These are phyloP conservation scores for Collybiopsis luxurians DNA, from an alignment of 768 basidiomycete species.

Conservation along the genomic window DNA sequence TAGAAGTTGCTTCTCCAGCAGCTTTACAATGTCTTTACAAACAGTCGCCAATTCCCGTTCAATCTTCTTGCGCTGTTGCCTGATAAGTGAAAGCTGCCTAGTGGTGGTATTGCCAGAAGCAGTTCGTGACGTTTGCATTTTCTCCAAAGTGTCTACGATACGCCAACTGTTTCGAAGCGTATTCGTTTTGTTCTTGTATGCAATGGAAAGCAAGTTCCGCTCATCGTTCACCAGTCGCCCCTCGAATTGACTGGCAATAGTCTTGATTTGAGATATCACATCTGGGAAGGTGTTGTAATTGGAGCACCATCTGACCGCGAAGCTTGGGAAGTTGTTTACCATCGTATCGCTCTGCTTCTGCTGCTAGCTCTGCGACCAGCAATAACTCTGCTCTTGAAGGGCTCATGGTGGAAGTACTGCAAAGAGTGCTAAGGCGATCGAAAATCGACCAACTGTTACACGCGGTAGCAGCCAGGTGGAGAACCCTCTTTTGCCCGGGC, in stretches of 20 bases:
- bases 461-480: neutral
- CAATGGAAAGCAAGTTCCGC: slow-evolving; percentile 84
- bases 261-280: slow-evolving; percentile 77
- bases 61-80: slow-evolving; percentile 69
- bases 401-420: slow-evolving; percentile 1
- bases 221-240: slow-evolving; percentile 78
- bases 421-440: neutral
- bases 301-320: neutral
- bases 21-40: slow-evolving; percentile 75
- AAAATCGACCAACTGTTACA: neutral
- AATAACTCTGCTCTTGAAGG: slow-evolving; percentile 36
- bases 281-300: slow-evolving; percentile 39
- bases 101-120: slow-evolving; percentile 25
- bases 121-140: slow-evolving; percentile 53
- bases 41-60: slow-evolving; percentile 73
- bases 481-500: neutral
- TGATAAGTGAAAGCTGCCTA: slow-evolving; percentile 65
- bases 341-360: slow-evolving; percentile 87
- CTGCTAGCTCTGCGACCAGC: slow-evolving; percentile 77
- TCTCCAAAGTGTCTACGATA: slow-evolving; percentile 72
- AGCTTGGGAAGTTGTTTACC: slow-evolving; percentile 40
- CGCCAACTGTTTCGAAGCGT: slow-evolving; percentile 84
- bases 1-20: slow-evolving; percentile 53
- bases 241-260: slow-evolving; percentile 63
- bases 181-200: slow-evolving; percentile 90